Evolutionary conservation across 352 stramenopile genomes (phyloP), one percentile per base, ranked within the genome.

Genomic region (Phytophthora boehmeriae): DNA sequence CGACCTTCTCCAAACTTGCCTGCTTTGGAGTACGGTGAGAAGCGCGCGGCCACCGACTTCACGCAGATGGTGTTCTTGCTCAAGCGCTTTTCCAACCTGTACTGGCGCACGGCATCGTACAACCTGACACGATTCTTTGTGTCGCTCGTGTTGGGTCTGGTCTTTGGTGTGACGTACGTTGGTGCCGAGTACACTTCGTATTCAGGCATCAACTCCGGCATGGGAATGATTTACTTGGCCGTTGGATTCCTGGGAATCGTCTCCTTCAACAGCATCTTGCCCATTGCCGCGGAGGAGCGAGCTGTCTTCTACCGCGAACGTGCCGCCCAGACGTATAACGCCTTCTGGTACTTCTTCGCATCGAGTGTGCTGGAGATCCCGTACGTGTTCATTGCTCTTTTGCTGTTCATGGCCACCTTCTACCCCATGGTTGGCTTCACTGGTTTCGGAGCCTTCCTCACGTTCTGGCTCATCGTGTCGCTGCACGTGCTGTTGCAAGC

Each of bases 221-320:
- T 96, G 11, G 80, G 84, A 5, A 76, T 95, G 11, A 83, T 96
- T 20, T 97, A 93, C 56, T 62, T 88, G 10, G 80, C 77, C 8
- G 80, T 86, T 9, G 48, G 85, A 32, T 97, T 97, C 55, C 70
- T 92, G 28, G 66, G 73, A 6, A 58, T 68, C 41, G 45, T 32
- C 19, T 53, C 57, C 16, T 68, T 68, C 38, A 68, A 39, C 54
- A 68, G 60, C 36, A 48, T 44, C 4, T 22, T 68, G 17, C 60
- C 60, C 5, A 45, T 68, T 14, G 45, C 52, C 0, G 56, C 57
- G 4, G 36, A 68, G 36, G 60, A 68, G 35, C 52, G 60, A 19
- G 36, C 46, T 11, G 51, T 36, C 2, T 67, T 63, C 36, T 67
- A 67, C 45, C 59, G 59, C n/a, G 59, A 67, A 28, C 59, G 59